Conservation (phyloP, 1,139 yeast genomes). For the Blastobotrys raffinosifermentans region DNA sequence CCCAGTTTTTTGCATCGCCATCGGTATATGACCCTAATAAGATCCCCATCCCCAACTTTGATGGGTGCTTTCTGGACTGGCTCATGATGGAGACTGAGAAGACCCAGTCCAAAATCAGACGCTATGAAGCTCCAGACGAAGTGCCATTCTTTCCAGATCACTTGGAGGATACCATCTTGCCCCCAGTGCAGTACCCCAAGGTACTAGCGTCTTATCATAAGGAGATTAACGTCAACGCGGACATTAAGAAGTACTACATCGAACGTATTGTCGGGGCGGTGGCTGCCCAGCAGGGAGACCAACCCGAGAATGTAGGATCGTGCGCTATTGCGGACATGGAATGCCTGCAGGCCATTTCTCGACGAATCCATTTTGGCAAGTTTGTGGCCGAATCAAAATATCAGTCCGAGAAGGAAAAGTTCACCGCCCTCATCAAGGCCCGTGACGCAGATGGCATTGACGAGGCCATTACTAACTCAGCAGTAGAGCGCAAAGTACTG, state of each 20-base stretch:
- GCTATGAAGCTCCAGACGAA: constrained; percentile 95
- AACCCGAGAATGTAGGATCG: constrained; percentile 80
- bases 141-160: constrained; percentile 78
- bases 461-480: constrained; percentile 74
- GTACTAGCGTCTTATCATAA: constrained; percentile 67
- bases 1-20: constrained; percentile 75
- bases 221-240: constrained; percentile 69
- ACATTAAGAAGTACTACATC: constrained; percentile 63
- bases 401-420: constrained; percentile 57
- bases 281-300: constrained; percentile 51
- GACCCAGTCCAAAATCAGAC: constrained; percentile 75
- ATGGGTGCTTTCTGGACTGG: constrained; percentile 88
- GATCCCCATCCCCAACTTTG: constrained; percentile 57
- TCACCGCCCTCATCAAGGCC: constrained; percentile 56
- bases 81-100: constrained; percentile 68
- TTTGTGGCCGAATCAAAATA: constrained; percentile 96
- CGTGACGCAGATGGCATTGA: constrained; percentile 70
- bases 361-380: constrained; percentile 94
- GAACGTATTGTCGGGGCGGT: constrained; percentile 67
- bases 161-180: constrained; percentile 64
- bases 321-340: constrained; percentile 83
- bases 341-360: constrained; percentile 78
- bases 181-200: constrained; percentile 71
- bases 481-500: constrained; percentile 79
- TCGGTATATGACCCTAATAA: constrained; percentile 62